A percentile compares a stretch with the other conserved stretches of the same genome.
Conservation (phyloP, 768 basidiomycete species). For the Boletus subcaerulescens region DNA sequence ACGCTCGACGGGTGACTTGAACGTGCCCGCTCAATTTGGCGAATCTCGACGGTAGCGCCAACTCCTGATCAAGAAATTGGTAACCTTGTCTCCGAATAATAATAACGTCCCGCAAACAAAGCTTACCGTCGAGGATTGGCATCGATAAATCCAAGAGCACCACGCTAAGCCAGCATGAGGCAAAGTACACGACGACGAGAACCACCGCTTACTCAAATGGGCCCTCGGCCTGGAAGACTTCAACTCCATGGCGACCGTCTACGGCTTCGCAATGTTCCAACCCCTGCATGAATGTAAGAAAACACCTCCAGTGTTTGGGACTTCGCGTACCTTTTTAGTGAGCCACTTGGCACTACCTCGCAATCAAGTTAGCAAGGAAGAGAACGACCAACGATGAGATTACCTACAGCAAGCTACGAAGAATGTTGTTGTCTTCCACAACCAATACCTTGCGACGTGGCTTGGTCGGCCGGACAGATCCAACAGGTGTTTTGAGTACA, state of each 20-base stretch:
- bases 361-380: slow-evolving; percentile 8
- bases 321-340: slow-evolving; percentile 44
- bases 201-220: slow-evolving; percentile 74
- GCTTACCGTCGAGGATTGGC: slow-evolving; percentile 85
- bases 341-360: slow-evolving; percentile 59
- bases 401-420: slow-evolving; percentile 79
- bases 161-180: slow-evolving; percentile 47
- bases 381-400: neutral
- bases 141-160: slow-evolving; percentile 89
- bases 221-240: slow-evolving; percentile 64
- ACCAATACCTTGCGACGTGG: slow-evolving; percentile 65
- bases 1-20: slow-evolving; percentile 37
- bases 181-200: neutral
- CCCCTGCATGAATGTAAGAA: slow-evolving; percentile 40
- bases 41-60: slow-evolving; percentile 80
- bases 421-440: slow-evolving; percentile 87
- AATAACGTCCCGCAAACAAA: neutral
- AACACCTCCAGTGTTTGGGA: neutral
- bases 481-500: slow-evolving; percentile 64
- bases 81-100: neutral
- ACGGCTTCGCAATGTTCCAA: slow-evolving; percentile 76
- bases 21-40: slow-evolving; percentile 59
- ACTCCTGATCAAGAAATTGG: slow-evolving; percentile 48
- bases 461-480: slow-evolving; percentile 44
- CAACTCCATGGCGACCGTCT: slow-evolving; percentile 84